Evolutionary conservation across 768 basidiomycete species (phyloP).

Genomic region (Calocybe gangraenosa): DNA sequence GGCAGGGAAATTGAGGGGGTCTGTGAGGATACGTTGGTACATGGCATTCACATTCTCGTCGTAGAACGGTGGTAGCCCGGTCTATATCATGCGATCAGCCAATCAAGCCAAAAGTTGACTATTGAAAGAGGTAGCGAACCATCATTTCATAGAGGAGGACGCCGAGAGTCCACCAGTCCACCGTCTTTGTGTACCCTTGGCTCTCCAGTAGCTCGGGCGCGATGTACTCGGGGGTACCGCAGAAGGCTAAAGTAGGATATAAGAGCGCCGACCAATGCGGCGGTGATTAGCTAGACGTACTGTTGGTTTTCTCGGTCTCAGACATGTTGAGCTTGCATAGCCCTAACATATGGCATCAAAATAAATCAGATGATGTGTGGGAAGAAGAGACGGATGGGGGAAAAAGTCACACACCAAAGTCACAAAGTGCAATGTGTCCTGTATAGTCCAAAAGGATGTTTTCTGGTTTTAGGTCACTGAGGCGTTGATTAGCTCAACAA

Average conservation of each 20-base stretch:
- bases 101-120: slow-evolving; percentile 1
- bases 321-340: slow-evolving; percentile 97
- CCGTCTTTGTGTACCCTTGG: slow-evolving; percentile 95
- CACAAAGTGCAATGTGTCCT: slow-evolving; percentile 96
- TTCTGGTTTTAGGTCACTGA: slow-evolving; percentile 93
- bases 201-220: slow-evolving; percentile 96
- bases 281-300: slow-evolving; percentile 35
- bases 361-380: no score
- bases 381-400: neutral
- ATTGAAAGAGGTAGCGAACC: slow-evolving; percentile 38
- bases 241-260: slow-evolving; percentile 65
- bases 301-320: slow-evolving; percentile 96
- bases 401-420: slow-evolving; percentile 64
- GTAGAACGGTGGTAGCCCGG: slow-evolving; percentile 97
- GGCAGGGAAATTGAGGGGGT: slow-evolving; percentile 87
- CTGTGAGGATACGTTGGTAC: slow-evolving; percentile 93
- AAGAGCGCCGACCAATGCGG: slow-evolving; percentile 4
- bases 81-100: slow-evolving; percentile 44
- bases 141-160: slow-evolving; percentile 97
- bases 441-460: slow-evolving; percentile 98
- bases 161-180: slow-evolving; percentile 99
- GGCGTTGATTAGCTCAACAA: neutral
- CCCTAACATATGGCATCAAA: slow-evolving; percentile 33
- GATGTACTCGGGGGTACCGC: slow-evolving; percentile 98
- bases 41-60: slow-evolving; percentile 98